A percentile compares a stretch with the other conserved stretches of the same genome.
These are phyloP conservation scores for Hericium erinaceus DNA, from an alignment of 768 basidiomycete genomes.

Conservation along the genomic window DNA sequence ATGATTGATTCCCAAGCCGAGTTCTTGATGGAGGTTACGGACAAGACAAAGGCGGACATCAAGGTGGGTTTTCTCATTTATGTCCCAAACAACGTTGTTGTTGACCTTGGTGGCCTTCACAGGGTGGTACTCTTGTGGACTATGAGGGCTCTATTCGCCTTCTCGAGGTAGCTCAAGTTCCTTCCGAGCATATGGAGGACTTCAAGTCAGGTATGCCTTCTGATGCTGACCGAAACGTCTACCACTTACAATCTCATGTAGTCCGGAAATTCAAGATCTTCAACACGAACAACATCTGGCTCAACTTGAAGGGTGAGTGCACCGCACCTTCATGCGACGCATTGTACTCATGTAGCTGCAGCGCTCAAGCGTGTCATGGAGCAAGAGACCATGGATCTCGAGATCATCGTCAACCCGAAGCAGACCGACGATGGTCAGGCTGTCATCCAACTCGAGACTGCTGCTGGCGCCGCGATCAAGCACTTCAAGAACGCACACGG, in stretches of 20 bases:
- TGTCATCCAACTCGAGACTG: constrained; percentile 72
- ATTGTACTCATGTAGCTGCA: constrained; percentile 6
- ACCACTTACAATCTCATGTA: constrained; percentile 1
- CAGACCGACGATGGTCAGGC: constrained; percentile 58
- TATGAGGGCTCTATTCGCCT: constrained; percentile 59
- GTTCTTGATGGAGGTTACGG: constrained; percentile 71
- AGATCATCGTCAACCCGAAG: constrained; percentile 76
- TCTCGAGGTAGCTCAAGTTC: constrained; percentile 72
- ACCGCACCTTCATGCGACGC: not conserved
- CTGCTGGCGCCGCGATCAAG: constrained; percentile 69
- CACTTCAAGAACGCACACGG: constrained; percentile 59
- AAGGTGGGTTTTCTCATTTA: constrained; percentile 25
- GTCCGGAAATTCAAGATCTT: constrained; percentile 76
- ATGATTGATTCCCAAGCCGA: constrained; percentile 58
- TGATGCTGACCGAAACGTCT: not conserved
- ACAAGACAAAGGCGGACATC: constrained; percentile 78
- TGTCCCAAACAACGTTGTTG: not conserved
- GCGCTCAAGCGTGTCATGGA: constrained; percentile 74
- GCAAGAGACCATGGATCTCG: constrained; percentile 56
- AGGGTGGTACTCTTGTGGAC: constrained; percentile 59
- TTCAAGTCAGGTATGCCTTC: constrained; percentile 43
- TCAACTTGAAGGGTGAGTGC: constrained; percentile 27
- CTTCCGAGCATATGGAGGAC: constrained; percentile 62
- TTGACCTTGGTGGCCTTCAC: not conserved
- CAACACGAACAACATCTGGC: constrained; percentile 65